Evolutionary conservation across 2,329 filamentous ascomycete species (phyloP).

Genomic region (Chrysosporium queenslandicum): DNA sequence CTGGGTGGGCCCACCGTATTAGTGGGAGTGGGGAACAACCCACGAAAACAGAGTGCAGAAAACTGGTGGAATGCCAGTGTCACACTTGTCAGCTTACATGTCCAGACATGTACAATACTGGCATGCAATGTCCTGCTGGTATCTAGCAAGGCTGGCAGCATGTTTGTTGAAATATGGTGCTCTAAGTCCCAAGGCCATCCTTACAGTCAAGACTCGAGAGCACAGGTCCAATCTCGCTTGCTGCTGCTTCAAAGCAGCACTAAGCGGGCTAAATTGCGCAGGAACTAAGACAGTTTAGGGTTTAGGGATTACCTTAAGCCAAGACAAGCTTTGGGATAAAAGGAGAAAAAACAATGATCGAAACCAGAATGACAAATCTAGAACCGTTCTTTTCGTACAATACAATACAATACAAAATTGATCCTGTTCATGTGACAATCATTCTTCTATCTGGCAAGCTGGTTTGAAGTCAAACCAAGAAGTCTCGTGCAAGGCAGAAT

Average conservation of each 20-base stretch:
- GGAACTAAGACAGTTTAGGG: not conserved
- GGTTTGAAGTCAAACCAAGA: constrained; percentile 1
- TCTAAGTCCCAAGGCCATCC: too few species aligned
- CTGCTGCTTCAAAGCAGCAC: not conserved
- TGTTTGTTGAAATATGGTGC: not conserved
- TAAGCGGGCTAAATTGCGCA: not conserved
- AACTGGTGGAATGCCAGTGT: not conserved
- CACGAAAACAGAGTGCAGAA: not conserved
- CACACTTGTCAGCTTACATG: constrained; percentile 5
- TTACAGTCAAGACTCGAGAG: too few species aligned
- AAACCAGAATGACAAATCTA: constrained; percentile 2
- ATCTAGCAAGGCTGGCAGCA: not conserved
- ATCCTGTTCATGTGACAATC: not conserved
- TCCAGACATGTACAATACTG: constrained; percentile 1
- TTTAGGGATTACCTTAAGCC: not conserved
- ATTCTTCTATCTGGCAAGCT: not conserved
- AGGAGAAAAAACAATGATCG: not conserved
- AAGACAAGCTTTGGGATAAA: not conserved
- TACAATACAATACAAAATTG: not conserved
- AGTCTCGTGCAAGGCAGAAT: not conserved
- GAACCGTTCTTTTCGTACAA: not conserved
- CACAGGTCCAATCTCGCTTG: not conserved
- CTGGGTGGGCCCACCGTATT: not conserved
- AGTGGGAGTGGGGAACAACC: not conserved
- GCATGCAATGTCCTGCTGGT: not conserved